A percentile compares a stretch with the other conserved stretches of the same genome.
phyloP scores from a whole-genome alignment of 164 flowering plant genomes.

The Cinnamomum chago region DNA sequence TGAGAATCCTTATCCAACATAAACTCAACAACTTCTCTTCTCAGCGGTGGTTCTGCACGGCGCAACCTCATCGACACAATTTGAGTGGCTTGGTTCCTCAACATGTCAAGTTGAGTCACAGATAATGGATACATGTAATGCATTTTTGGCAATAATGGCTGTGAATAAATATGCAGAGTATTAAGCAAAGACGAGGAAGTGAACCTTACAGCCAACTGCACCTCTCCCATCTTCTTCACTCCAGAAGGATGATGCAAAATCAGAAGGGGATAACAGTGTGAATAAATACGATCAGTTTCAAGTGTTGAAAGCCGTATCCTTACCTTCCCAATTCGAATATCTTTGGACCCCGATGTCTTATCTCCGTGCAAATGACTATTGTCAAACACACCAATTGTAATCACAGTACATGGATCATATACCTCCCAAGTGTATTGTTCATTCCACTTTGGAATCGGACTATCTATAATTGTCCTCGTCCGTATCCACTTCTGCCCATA shows the following conservation, averaged over 20 bases:
- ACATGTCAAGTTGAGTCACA: slow-evolving; percentile 60
- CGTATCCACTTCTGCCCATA: slow-evolving; percentile 62
- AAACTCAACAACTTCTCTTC: slow-evolving; percentile 77
- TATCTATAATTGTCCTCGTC: slow-evolving; percentile 46
- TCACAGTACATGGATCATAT: slow-evolving; percentile 52
- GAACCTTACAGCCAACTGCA: slow-evolving; percentile 79
- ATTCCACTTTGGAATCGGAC: slow-evolving; percentile 42
- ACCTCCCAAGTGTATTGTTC: slow-evolving; percentile 65
- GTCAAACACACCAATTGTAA: slow-evolving; percentile 59
- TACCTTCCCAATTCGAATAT: slow-evolving; percentile 75
- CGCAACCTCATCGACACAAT: slow-evolving; percentile 68
- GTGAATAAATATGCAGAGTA: slow-evolving; percentile 70
- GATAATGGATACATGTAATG: slow-evolving; percentile 63
- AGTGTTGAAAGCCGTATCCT: slow-evolving; percentile 68
- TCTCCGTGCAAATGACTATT: slow-evolving; percentile 43
- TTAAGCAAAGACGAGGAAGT: slow-evolving; percentile 67
- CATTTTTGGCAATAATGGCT: slow-evolving; percentile 64
- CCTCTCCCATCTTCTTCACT: slow-evolving; percentile 81
- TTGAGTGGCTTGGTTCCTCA: slow-evolving; percentile 86
- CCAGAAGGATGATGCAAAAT: slow-evolving; percentile 61
- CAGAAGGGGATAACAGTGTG: slow-evolving; percentile 51
- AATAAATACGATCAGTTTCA: slow-evolving; percentile 45
- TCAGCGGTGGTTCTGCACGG: slow-evolving; percentile 80
- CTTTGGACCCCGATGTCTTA: slow-evolving; percentile 44
- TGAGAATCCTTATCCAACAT: slow-evolving; percentile 64